Evolutionary conservation across 768 basidiomycete genomes (phyloP).

Genomic region (Pulveroboletus sp.): DNA sequence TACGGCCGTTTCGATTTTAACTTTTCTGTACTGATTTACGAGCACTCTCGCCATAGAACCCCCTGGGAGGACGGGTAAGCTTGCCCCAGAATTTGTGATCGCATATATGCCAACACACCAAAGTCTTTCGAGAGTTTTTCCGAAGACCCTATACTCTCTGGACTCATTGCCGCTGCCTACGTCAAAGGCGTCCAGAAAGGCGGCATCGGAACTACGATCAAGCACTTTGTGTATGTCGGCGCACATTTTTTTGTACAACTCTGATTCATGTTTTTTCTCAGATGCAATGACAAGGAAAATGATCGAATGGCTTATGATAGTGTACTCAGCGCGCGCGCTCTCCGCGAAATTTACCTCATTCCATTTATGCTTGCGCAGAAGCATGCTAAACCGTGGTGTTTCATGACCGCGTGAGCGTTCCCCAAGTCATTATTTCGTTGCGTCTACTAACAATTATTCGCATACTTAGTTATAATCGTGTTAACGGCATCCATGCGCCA

Average conservation of each 20-base stretch:
- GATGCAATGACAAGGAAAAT: conserved; percentile 81
- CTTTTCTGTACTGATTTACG: not conserved
- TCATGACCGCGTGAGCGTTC: conserved; percentile 59
- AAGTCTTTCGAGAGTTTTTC: conserved; percentile 79
- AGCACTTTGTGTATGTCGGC: conserved; percentile 69
- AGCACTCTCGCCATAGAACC: conserved; percentile 42
- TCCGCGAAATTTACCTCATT: conserved; percentile 59
- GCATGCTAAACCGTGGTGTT: conserved; percentile 49
- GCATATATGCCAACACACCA: conserved; percentile 8
- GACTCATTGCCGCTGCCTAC: conserved; percentile 66
- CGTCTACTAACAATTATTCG: not conserved
- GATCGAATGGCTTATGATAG: conserved; percentile 63
- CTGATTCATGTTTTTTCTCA: conserved; percentile 17
- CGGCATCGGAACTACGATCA: conserved; percentile 77
- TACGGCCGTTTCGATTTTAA: conserved; percentile 25
- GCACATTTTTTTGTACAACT: not conserved
- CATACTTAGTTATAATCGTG: conserved; percentile 57
- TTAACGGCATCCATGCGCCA: conserved; percentile 72
- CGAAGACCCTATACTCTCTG: conserved; percentile 75
- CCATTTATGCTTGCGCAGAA: conserved; percentile 61
- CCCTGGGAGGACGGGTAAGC: conserved; percentile 65
- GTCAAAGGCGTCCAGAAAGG: conserved; percentile 73
- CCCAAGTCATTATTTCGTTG: not conserved
- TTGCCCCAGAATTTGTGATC: not conserved
- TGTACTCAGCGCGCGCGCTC: conserved; percentile 46